Evolutionary conservation across 352 stramenopile genomes (phyloP).

Genomic region (Thraustochytrium sp.): DNA sequence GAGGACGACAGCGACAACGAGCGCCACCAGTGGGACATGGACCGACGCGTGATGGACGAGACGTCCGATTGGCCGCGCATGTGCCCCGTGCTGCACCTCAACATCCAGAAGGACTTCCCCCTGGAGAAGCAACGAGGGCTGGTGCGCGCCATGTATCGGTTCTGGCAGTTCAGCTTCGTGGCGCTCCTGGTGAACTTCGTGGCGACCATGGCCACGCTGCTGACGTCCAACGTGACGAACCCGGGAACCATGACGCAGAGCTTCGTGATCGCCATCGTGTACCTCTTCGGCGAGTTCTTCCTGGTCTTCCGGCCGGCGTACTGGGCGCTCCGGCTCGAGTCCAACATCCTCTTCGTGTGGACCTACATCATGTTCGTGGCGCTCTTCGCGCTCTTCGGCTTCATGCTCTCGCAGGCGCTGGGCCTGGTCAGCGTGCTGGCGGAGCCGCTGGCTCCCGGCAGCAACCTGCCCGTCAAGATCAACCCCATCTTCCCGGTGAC

Average conservation of each 20-base stretch:
- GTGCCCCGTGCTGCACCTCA: constrained; percentile 24
- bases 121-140: constrained; percentile 5
- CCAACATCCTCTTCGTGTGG: constrained; percentile 39
- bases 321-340: constrained; percentile 36
- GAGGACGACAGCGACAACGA: constrained; percentile 5
- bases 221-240: constrained; percentile 39
- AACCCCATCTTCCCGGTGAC: constrained; percentile 43
- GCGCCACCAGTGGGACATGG: not conserved
- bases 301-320: constrained; percentile 21
- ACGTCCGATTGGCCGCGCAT: constrained; percentile 6
- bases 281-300: constrained; percentile 24
- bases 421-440: constrained; percentile 7
- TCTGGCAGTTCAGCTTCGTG: constrained; percentile 12
- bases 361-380: constrained; percentile 21
- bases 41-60: constrained; percentile 24
- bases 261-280: constrained; percentile 31
- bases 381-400: constrained; percentile 17
- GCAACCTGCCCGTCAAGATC: constrained; percentile 10
- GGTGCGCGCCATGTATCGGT: constrained; percentile 16
- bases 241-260: not conserved
- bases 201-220: constrained; percentile 35
- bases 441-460: constrained; percentile 18
- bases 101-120: constrained; percentile 43
- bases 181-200: constrained; percentile 26
- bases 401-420: constrained; percentile 16